Base-by-base conservation (phyloP, 768 basidiomycete species). In the Russula brevipes region DNA sequence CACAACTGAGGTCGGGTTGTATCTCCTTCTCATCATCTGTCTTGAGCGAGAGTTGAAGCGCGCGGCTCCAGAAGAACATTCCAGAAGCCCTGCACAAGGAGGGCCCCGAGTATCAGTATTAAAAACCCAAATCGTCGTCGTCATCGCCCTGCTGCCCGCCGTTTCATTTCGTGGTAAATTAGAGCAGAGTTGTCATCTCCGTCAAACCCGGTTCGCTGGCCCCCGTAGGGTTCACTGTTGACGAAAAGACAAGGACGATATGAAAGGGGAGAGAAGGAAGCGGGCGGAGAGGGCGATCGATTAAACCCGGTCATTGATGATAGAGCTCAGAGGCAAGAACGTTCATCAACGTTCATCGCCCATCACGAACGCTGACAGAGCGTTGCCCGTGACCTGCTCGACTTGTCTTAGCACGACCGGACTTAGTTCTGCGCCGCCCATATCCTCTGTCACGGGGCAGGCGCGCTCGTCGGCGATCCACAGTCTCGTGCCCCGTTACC, bases 381-480 rank as follows among this genome's bases (percentile, higher is more conserved):
- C 38, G 12, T 4, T 19, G 59, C 51, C 41, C 41, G 57, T 61
- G 60, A 61, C 45, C 54, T 12, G 19, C 54, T 60, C 35, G 44
- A 59, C 58, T 51, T 55, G 59, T 64, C 58, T 30, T 64, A 60
- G 63, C 63, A 46, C 57, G 31, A 30, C 50, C 56, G 56, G 52
- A 54, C 51, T 58, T 59, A 36, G 42, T 55, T 54, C 63, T 54
- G 41, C 63, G 63, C 58, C 63, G 63, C 63, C 53, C 63, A 64
- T 64, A 35, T n/a, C 16, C 35, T 47, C 38, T 10, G 59, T 60
- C 54, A 64, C 54, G 54, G 35, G 59, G 17, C 16, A 54, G 39
- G 30, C 52, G 63, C 53, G 47, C 58, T 51, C 24, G 35, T 54
- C 58, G 53, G 63, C 54, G 59, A 46, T 52, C 57, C 57, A 11